Percentiles rank a stretch among this genome's conserved stretches.
Conservation (phyloP, 352 stramenopile genomes). For the Phytophthora foliorum region DNA sequence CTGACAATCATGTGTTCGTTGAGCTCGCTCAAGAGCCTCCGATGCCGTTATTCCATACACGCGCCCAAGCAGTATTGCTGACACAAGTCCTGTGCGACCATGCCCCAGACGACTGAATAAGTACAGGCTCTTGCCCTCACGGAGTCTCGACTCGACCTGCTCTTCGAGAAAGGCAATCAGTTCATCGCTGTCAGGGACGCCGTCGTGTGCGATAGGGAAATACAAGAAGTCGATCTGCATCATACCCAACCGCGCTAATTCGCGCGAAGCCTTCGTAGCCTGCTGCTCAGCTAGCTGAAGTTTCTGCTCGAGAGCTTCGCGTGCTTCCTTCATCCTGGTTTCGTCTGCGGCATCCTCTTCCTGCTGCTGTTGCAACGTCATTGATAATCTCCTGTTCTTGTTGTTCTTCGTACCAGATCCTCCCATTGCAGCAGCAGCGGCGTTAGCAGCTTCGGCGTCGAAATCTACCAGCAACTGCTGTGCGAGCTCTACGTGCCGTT, state of each 20-base stretch:
- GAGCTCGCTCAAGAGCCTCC: constrained; percentile 70
- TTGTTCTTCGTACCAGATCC: constrained; percentile 14
- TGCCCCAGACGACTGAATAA: constrained; percentile 81
- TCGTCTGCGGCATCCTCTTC: constrained; percentile 27
- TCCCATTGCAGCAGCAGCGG: constrained; percentile 17
- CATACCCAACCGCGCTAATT: constrained; percentile 40
- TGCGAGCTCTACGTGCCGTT: constrained; percentile 56
- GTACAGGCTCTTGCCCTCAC: constrained; percentile 67
- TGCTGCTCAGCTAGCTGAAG: constrained; percentile 61
- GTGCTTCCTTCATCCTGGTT: constrained; percentile 20
- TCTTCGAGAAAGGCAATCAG: constrained; percentile 44
- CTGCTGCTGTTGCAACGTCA: constrained; percentile 19
- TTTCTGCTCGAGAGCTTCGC: constrained; percentile 55
- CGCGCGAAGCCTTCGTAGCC: constrained; percentile 42
- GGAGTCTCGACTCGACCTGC: constrained; percentile 61
- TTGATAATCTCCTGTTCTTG: constrained; percentile 15
- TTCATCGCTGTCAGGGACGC: constrained; percentile 35
- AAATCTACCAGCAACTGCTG: constrained; percentile 39
- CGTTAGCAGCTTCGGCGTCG: constrained; percentile 23
- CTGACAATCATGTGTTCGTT: constrained; percentile 78
- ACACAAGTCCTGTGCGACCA: constrained; percentile 73
- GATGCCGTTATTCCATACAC: constrained; percentile 70
- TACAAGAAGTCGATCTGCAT: constrained; percentile 63
- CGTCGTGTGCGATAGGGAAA: constrained; percentile 64
- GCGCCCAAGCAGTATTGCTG: constrained; percentile 72